A percentile compares a stretch with the other conserved stretches of the same genome.
phyloP scores from a whole-genome alignment of 345 rosid genomes.

The Camelina neglecta region DNA sequence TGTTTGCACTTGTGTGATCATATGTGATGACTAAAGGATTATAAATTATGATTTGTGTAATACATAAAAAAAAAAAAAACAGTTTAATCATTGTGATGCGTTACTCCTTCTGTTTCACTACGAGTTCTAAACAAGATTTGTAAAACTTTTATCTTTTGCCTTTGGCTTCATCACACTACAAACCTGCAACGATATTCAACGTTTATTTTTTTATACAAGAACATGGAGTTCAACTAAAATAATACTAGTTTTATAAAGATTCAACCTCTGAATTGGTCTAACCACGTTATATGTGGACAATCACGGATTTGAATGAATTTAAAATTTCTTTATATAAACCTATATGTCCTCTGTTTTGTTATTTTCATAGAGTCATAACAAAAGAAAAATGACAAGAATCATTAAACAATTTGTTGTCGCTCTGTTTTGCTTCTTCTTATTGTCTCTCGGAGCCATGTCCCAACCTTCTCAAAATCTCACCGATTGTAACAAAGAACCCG shows the following conservation, averaged over 20 bases:
- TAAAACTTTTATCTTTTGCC: not conserved
- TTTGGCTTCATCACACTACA: not conserved
- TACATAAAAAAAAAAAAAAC: no score
- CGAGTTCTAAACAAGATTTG: no score
- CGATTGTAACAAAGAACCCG: not conserved
- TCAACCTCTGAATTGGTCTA: constrained; percentile 5
- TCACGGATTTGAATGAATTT: not conserved
- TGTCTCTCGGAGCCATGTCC: constrained; percentile 13
- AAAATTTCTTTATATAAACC: not conserved
- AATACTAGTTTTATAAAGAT: not conserved
- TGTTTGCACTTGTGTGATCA: no score
- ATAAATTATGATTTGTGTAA: no score
- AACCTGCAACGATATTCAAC: not conserved
- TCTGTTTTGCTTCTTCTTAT: constrained; percentile 21
- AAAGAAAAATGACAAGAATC: not conserved
- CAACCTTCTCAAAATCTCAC: not conserved
- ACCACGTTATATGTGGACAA: not conserved
- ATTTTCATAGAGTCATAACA: not conserved
- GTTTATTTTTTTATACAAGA: not conserved
- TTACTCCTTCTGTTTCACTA: not conserved
- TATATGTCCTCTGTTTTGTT: not conserved
- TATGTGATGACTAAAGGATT: no score
- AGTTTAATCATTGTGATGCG: not conserved
- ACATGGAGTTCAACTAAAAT: constrained; percentile 11
- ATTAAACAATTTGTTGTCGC: not conserved